Evolutionary conservation across 2,329 filamentous ascomycete genomes (phyloP).

Genomic region (Colletotrichum gloeosporioides): DNA sequence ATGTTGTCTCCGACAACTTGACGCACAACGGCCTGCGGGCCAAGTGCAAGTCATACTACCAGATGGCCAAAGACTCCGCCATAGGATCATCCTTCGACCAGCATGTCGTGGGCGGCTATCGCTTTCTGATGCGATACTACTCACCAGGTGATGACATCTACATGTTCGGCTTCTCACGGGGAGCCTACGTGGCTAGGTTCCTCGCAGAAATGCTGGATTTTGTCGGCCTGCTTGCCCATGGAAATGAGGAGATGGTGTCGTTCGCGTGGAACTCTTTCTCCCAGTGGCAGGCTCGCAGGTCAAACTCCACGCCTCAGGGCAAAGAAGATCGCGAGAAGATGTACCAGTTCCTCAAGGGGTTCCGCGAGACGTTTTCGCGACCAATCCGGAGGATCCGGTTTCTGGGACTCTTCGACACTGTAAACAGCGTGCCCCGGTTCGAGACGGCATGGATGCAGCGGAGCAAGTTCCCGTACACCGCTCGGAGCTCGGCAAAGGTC

Average conservation of each 20-base stretch:
- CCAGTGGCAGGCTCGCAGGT: conserved; percentile 70
- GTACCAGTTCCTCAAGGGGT: conserved; percentile 78
- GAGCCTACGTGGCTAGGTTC: conserved; percentile 76
- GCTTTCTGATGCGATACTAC: conserved; percentile 79
- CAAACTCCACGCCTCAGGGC: conserved; percentile 39
- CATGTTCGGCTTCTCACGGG: conserved; percentile 77
- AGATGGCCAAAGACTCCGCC: conserved; percentile 79
- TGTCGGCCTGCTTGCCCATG: conserved; percentile 78
- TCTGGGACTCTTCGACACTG: conserved; percentile 81
- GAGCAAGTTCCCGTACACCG: conserved; percentile 76
- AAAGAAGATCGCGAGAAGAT: conserved; percentile 62
- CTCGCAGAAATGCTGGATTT: conserved; percentile 86
- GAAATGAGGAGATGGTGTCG: conserved; percentile 84
- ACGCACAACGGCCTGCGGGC: conserved; percentile 62
- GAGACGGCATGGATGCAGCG: conserved; percentile 80
- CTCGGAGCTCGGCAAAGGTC: conserved; percentile 60
- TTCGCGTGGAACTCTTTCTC: conserved; percentile 87
- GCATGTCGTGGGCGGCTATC: conserved; percentile 84
- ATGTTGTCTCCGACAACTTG: conserved; percentile 66
- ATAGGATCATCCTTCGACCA: conserved; percentile 81
- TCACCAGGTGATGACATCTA: conserved; percentile 69
- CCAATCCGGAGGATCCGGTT: conserved; percentile 78
- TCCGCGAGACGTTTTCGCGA: conserved; percentile 80
- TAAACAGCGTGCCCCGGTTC: conserved; percentile 81
- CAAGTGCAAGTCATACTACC: conserved; percentile 69